Conservation (phyloP, 2,329 filamentous ascomycete species). For the Nemania sp. region DNA sequence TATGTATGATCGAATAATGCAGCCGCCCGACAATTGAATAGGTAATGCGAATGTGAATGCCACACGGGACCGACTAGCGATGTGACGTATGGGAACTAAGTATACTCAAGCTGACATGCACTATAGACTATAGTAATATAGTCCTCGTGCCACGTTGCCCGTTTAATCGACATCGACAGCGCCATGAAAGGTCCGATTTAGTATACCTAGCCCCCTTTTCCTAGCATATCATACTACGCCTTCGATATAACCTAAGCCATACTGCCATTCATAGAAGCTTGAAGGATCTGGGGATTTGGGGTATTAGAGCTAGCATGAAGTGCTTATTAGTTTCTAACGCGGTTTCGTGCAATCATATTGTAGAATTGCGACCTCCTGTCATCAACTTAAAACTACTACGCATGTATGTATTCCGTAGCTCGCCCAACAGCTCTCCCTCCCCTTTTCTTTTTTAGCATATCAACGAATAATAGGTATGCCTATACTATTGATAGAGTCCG, state of each 20-base stretch:
- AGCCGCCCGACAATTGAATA: conserved; percentile 17
- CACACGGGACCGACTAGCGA: conserved; percentile 1
- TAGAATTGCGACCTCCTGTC: conserved; percentile 26
- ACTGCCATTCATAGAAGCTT: conserved; percentile 8
- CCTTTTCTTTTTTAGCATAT: background rate
- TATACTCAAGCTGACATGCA: background rate
- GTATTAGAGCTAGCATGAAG: conserved; percentile 9
- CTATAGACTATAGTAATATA: background rate
- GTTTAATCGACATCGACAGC: conserved; percentile 7
- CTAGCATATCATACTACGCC: background rate
- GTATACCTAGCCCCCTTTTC: conserved; percentile 1
- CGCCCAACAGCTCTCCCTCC: conserved; percentile 2
- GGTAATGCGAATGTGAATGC: conserved; percentile 1
- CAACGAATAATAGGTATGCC: background rate
- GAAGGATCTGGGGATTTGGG: conserved; percentile 27
- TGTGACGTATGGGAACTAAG: background rate
- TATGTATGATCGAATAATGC: conserved; percentile 36
- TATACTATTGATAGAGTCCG: conserved; percentile 30
- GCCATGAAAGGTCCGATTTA: conserved; percentile 2
- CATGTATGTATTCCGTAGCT: background rate
- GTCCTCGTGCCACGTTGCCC: conserved; percentile 3
- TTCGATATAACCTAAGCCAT: conserved; percentile 19
- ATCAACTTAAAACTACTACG: conserved; percentile 30
- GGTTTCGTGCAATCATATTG: conserved; percentile 25
- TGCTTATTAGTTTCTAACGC: conserved; percentile 11